Evolutionary conservation across 2,329 filamentous ascomycete species (phyloP).

Genomic region (Penicillium sp.): DNA sequence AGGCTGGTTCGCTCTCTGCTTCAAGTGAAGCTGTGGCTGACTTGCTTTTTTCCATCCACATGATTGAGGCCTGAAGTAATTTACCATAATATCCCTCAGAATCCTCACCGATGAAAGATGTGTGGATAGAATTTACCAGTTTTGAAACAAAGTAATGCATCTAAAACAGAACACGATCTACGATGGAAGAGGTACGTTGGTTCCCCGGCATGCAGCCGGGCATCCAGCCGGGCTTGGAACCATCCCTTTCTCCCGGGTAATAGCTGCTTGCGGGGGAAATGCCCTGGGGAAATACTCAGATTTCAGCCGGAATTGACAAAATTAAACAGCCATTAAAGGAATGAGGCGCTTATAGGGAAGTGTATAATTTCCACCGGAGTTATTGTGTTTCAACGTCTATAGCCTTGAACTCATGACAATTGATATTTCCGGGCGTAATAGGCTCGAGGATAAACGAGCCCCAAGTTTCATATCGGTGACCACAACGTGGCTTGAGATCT

Average conservation of each 20-base stretch:
- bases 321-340: neutral
- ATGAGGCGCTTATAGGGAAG: neutral
- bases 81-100: neutral
- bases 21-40: neutral
- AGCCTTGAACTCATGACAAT: neutral
- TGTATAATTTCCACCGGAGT: neutral
- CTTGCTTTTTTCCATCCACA: constrained; percentile 4
- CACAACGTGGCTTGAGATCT: constrained; percentile 20
- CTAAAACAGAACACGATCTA: constrained; percentile 14
- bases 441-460: neutral
- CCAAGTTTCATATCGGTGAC: constrained; percentile 1
- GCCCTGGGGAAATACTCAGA: neutral
- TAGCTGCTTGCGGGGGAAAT: constrained; percentile 17
- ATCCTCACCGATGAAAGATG: constrained; percentile 5
- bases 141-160: constrained; percentile 19
- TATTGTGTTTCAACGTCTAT: neutral
- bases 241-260: constrained; percentile 28
- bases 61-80: constrained; percentile 9
- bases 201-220: constrained; percentile 32
- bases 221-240: constrained; percentile 26
- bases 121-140: neutral
- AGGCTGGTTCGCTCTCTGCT: constrained; percentile 5
- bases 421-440: neutral
- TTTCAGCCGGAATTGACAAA: neutral
- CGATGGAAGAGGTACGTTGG: constrained; percentile 22